Evolutionary conservation across 805 yeast species (phyloP), one percentile per base, ranked within the genome.

Genomic region (Metschnikowia henanensis): DNA sequence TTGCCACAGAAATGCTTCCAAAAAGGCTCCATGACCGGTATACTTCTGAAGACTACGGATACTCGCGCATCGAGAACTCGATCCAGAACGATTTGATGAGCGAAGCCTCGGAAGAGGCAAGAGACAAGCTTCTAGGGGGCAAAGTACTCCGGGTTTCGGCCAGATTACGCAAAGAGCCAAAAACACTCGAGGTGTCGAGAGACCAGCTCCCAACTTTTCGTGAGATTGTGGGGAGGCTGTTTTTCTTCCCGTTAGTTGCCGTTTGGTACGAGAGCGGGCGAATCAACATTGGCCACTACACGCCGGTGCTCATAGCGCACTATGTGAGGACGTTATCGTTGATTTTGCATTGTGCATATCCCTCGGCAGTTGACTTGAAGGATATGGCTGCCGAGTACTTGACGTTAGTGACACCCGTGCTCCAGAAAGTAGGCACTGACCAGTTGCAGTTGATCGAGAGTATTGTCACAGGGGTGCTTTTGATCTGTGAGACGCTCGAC

Each of bases 351-450:
- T 66, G 80, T 38, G 80, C 85, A 0, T 75, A 78, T 47, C 89
- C 88, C 1, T 64, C 79, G 2, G 64, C 79, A 0, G 50, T 64
- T 1, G 75, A 77, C 34, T 56, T 80, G 19, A 58, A 64, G 1
- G 86, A 78, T 29, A 83, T 86, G 87, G 67, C 77, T 1, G 57
- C 63, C 2, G 90, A 84, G 49, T 61, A 74, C 42, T 48, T 83
- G 6, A 51, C 60, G 0, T 57, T 79, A n/a, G 48, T 58, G 5
- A 49, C 47, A 1, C 63, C 66, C 0, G 30, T 65, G 16, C 43
- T 64, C n/a, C 52, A 47, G 22, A 46, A 37, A 18, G 44, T 59
- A 2, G 40, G 30, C 1, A n/a, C 53, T 6, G 70, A 66, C 6
- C 62, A 70, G 41, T 22, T 66, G 7, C 72, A 59, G 43, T 52